phyloP scores from a whole-genome alignment of 2,329 filamentous ascomycete genomes.

The Pleoardoris graminearum region DNA sequence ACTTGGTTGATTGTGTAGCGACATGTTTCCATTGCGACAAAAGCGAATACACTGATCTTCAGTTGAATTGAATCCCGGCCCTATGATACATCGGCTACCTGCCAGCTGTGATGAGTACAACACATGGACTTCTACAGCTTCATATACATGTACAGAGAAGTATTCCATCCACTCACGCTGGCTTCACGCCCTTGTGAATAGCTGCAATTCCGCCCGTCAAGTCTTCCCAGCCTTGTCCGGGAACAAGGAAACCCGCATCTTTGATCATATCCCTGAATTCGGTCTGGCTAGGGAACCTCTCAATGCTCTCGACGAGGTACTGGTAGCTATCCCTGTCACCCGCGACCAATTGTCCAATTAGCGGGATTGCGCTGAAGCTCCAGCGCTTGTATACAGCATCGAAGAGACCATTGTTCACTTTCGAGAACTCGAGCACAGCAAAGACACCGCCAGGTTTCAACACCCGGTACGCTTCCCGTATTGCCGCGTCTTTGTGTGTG shows the following conservation, averaged over 20 bases:
- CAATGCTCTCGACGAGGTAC: conserved; percentile 97
- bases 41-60: too few species aligned
- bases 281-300: conserved; percentile 83
- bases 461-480: conserved; percentile 83
- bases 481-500: conserved; percentile 81
- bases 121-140: neutral
- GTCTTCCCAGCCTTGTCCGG: conserved; percentile 75
- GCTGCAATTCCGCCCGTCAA: conserved; percentile 90
- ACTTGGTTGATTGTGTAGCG: too few species aligned
- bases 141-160: neutral
- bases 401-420: conserved; percentile 76
- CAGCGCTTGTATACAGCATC: conserved; percentile 90
- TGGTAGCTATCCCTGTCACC: conserved; percentile 96
- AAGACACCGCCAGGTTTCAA: conserved; percentile 95
- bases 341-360: conserved; percentile 94
- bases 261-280: conserved; percentile 83
- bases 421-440: conserved; percentile 93
- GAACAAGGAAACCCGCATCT: conserved; percentile 82
- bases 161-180: conserved; percentile 27
- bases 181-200: conserved; percentile 96
- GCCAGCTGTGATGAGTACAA: neutral
- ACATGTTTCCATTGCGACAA: too few species aligned
- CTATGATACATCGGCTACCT: neutral
- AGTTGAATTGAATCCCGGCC: neutral
- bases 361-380: conserved; percentile 91